Evolutionary conservation across 371 early-diverging fungal species (phyloP), one percentile per base, ranked within the genome.

Genomic region (Mortierella sp.): DNA sequence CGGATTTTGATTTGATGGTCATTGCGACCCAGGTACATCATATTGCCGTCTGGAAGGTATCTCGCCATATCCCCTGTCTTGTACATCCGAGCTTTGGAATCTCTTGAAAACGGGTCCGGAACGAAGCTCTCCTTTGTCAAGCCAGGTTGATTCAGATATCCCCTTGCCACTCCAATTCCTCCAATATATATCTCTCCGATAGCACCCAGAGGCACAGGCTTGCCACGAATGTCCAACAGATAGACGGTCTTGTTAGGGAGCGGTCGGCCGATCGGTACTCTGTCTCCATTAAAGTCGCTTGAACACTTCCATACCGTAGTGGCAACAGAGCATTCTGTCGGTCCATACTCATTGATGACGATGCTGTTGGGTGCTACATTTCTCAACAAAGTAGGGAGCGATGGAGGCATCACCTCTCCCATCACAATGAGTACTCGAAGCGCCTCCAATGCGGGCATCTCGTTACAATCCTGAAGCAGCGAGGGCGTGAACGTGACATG

Each of bases 311-410:
- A 32, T 3, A 11, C 15, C 7, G 30, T 52, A 6, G 59, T 39
- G 23, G 8, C 26, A 19, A 62, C 63, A 2, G 64, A 37, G 2
- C 56, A 42, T 30, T 68, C 80, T 19, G 73, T 79, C 0, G 80
- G 80, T 2, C 80, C 80, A 58, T 80, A 80, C 17, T 21, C 26
- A 23, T 56, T 56, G 34, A 59, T 26, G 23, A 57, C 24, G 6
- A 19, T 6, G 11, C 57, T 21, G 21, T 47, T 47, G 8, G 57
- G 57, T 5, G 43, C 37, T 8, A 47, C 23, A 1, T 17, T 9
- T 27, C 19, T 30, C 24, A 52, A 19, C 21, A 6, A 4, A n/a
- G 11, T 7, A n/a, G 21, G 19, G 5, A 46, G 31, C 0, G 14
- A 5, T 17, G 44, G n/a, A 26, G 56, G 28, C 12, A 48, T 14